Percentiles rank a stretch among this genome's conserved stretches.
These are phyloP conservation scores for Hypoxylon sp. DNA, from an alignment of 2,329 filamentous ascomycete genomes.

Conservation along the genomic window DNA sequence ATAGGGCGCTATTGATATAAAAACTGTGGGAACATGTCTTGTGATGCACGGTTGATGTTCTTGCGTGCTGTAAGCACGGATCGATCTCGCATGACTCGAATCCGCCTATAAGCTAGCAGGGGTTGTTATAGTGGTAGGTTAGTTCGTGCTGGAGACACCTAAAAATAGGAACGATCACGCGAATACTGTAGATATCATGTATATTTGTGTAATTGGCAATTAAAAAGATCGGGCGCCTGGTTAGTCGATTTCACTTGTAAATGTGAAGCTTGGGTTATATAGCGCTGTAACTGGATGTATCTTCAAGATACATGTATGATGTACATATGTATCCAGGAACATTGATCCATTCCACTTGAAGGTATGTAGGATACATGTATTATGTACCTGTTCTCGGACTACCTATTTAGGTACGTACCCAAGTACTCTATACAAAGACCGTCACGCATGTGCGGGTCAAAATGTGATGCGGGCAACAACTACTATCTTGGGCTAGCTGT, in stretches of 20 bases:
- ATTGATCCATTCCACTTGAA: no score
- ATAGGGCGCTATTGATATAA: neutral
- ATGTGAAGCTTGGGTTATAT: no score
- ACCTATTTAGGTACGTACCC: no score
- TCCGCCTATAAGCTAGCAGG: constrained; percentile 25
- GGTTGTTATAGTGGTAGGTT: neutral
- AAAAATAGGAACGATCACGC: neutral
- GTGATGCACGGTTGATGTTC: constrained; percentile 1
- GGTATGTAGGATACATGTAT: no score
- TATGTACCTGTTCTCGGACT: no score
- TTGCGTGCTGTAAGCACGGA: neutral
- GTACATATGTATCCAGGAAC: no score
- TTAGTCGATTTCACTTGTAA: neutral
- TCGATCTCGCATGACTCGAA: constrained; percentile 13
- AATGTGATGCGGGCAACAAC: neutral
- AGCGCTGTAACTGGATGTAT: no score
- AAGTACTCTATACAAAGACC: no score
- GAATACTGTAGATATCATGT: neutral
- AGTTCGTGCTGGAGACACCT: neutral
- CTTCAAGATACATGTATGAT: no score
- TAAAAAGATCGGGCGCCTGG: neutral
- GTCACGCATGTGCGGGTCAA: neutral
- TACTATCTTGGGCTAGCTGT: constrained; percentile 21
- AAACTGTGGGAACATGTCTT: neutral
- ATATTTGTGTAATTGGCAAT: neutral